These are phyloP conservation scores for Penicillium glabrum DNA, from an alignment of 2,329 filamentous ascomycete genomes.

Conservation along the genomic window DNA sequence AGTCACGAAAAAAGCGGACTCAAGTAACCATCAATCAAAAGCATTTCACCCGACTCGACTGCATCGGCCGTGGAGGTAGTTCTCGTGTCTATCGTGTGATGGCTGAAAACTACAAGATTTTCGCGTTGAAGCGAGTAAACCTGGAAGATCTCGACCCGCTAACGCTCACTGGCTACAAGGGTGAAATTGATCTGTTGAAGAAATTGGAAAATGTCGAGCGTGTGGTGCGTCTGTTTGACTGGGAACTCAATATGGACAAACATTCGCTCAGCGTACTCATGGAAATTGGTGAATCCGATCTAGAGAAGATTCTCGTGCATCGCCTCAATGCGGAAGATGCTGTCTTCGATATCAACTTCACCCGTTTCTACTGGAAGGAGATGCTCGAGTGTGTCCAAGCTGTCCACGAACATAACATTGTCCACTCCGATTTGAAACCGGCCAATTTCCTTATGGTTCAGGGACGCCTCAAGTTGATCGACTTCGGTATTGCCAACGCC, in stretches of 20 bases:
- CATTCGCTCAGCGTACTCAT: constrained; percentile 87
- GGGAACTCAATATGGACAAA: constrained; percentile 90
- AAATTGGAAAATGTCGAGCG: constrained; percentile 82
- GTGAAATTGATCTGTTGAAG: constrained; percentile 87
- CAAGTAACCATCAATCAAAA: constrained; percentile 89
- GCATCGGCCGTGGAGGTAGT: constrained; percentile 87
- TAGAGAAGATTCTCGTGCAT: constrained; percentile 79
- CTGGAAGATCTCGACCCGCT: constrained; percentile 84
- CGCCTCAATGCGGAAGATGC: constrained; percentile 71
- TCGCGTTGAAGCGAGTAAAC: constrained; percentile 89
- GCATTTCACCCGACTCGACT: constrained; percentile 83
- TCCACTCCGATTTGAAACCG: constrained; percentile 95
- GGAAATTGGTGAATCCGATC: constrained; percentile 94
- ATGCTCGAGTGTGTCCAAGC: constrained; percentile 95
- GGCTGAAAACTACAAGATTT: constrained; percentile 94
- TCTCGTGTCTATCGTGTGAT: constrained; percentile 95
- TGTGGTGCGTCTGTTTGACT: constrained; percentile 88
- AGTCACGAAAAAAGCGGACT: constrained; percentile 73
- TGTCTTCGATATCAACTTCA: constrained; percentile 82
- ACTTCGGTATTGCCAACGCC: constrained; percentile 97
- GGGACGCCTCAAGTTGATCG: constrained; percentile 89
- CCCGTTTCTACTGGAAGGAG: constrained; percentile 98
- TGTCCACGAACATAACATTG: constrained; percentile 86
- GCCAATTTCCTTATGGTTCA: constrained; percentile 94
- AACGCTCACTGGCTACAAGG: constrained; percentile 83